phyloP scores from a whole-genome alignment of 768 basidiomycete genomes.

The Suillus subluteus region DNA sequence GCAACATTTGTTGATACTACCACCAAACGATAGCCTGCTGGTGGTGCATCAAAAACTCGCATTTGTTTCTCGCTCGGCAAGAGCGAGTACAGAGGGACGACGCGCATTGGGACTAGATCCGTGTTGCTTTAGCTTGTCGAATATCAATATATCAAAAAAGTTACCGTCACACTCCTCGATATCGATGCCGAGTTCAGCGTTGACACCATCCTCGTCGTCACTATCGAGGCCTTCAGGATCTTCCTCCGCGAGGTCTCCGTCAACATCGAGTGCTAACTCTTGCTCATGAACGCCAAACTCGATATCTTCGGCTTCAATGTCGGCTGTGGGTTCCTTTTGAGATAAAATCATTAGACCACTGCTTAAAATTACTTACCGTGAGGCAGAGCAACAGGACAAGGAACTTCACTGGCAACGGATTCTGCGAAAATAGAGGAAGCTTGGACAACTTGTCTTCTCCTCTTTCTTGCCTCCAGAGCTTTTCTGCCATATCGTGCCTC shows the following conservation, averaged over 20 bases:
- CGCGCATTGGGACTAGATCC: slow-evolving; percentile 82
- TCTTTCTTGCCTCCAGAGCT: slow-evolving; percentile 58
- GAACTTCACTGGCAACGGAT: slow-evolving; percentile 16
- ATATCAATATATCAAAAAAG: slow-evolving; percentile 22
- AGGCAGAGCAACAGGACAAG: slow-evolving; percentile 21
- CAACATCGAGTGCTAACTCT: slow-evolving; percentile 70
- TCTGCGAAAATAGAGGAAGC: slow-evolving; percentile 33
- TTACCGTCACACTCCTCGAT: slow-evolving; percentile 70
- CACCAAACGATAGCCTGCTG: slow-evolving; percentile 79
- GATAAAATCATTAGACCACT: background rate
- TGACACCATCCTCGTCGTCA: slow-evolving; percentile 60
- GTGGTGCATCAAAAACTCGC: slow-evolving; percentile 87
- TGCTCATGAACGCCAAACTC: slow-evolving; percentile 60
- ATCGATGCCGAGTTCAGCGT: slow-evolving; percentile 60
- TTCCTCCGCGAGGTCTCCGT: slow-evolving; percentile 57
- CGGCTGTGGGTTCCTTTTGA: slow-evolving; percentile 45
- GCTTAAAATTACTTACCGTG: slow-evolving; percentile 18
- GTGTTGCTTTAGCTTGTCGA: background rate
- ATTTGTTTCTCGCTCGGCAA: slow-evolving; percentile 94
- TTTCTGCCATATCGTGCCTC: slow-evolving; percentile 76
- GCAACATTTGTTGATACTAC: slow-evolving; percentile 97
- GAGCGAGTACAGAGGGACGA: slow-evolving; percentile 93
- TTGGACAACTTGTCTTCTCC: slow-evolving; percentile 32
- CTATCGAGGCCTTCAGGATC: slow-evolving; percentile 79
- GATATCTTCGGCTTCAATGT: slow-evolving; percentile 80